Evolutionary conservation across 2,329 filamentous ascomycete genomes (phyloP).

Genomic region (Aspergillus spinulosporus): DNA sequence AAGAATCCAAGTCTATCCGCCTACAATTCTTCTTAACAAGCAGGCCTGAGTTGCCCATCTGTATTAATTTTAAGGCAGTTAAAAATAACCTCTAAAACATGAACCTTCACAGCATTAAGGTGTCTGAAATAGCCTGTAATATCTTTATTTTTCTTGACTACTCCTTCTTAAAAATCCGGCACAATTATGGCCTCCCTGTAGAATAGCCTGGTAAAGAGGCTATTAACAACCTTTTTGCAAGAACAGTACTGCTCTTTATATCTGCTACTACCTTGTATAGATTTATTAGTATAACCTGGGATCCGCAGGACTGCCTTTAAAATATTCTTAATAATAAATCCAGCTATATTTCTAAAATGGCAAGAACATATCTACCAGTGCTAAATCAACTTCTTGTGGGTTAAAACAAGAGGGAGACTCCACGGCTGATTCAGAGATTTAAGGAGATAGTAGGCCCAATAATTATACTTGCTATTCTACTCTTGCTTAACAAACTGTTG

Average conservation of each 20-base stretch:
- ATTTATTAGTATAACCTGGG: slow-evolving; percentile 4
- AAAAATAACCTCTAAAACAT: too few relatives aligned
- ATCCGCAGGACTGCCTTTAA: not conserved
- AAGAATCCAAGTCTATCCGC: too few relatives aligned
- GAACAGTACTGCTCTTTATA: slow-evolving; percentile 4
- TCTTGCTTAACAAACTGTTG: not conserved
- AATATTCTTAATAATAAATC: not conserved
- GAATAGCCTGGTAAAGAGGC: slow-evolving; percentile 5
- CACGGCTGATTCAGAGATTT: not conserved
- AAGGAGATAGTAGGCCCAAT: not conserved
- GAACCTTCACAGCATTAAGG: too few relatives aligned
- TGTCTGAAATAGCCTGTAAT: too few relatives aligned
- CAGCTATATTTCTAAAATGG: not conserved
- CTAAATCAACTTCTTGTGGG: not conserved
- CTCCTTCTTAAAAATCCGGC: too few relatives aligned
- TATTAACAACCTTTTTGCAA: not conserved
- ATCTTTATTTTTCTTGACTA: too few relatives aligned
- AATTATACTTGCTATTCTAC: not conserved
- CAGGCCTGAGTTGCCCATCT: too few relatives aligned
- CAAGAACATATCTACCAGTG: not conserved
- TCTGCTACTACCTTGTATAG: slow-evolving; percentile 9
- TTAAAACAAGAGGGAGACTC: too few relatives aligned
- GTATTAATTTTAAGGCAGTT: too few relatives aligned
- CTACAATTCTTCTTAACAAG: too few relatives aligned
- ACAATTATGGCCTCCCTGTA: slow-evolving; percentile 12